These are phyloP conservation scores for Colletotrichum sp. DNA, from an alignment of 2,329 filamentous ascomycete species.

Conservation along the genomic window DNA sequence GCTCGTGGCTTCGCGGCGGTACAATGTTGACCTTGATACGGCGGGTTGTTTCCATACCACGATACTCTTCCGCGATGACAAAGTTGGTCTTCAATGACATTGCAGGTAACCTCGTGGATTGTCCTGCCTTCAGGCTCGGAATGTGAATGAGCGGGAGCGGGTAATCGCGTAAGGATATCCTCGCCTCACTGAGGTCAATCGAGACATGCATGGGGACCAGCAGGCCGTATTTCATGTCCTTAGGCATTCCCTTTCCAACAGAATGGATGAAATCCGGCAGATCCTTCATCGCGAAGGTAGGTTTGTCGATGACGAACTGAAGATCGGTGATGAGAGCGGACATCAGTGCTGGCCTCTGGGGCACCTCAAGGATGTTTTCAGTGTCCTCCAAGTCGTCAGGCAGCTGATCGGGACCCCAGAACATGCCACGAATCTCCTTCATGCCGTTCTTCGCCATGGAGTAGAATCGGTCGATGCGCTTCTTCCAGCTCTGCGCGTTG, in stretches of 20 bases:
- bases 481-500: slow-evolving; percentile 92
- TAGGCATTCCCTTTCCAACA: slow-evolving; percentile 96
- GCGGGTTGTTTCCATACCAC: slow-evolving; percentile 79
- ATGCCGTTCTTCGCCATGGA: slow-evolving; percentile 74
- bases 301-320: slow-evolving; percentile 86
- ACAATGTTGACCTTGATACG: slow-evolving; percentile 85
- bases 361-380: slow-evolving; percentile 86
- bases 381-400: slow-evolving; percentile 82
- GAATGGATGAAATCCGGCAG: slow-evolving; percentile 84
- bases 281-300: slow-evolving; percentile 83
- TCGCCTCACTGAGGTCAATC: slow-evolving; percentile 88
- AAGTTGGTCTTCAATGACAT: slow-evolving; percentile 89
- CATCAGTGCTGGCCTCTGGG: slow-evolving; percentile 84
- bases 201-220: slow-evolving; percentile 89
- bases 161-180: slow-evolving; percentile 89
- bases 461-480: slow-evolving; percentile 81
- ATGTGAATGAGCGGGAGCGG: slow-evolving; percentile 92
- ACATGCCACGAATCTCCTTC: slow-evolving; percentile 77
- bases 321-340: slow-evolving; percentile 82
- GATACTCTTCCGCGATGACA: slow-evolving; percentile 92
- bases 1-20: slow-evolving; percentile 68
- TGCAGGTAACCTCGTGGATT: slow-evolving; percentile 80
- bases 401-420: slow-evolving; percentile 82
- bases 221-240: slow-evolving; percentile 87
- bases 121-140: slow-evolving; percentile 78